Percentiles rank a stretch among this genome's conserved stretches.
Conservation (phyloP, 805 yeast genomes). For the Komagataella kurtzmanii region DNA sequence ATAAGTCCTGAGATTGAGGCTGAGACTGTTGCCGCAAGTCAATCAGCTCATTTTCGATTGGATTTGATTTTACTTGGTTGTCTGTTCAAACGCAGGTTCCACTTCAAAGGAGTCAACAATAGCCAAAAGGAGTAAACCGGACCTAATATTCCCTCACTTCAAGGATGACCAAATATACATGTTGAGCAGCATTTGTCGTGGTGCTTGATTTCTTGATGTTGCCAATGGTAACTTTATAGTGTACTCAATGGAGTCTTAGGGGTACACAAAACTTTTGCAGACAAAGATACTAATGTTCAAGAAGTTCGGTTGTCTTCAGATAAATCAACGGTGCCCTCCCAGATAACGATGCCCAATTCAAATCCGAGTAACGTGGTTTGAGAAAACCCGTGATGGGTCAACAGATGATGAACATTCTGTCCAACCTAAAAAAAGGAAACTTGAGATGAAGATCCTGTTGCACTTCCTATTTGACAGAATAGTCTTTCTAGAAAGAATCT, state of each 20-base stretch:
- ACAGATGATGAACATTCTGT: conserved; percentile 29
- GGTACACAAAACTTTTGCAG: conserved; percentile 13
- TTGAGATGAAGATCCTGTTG: conserved; percentile 46
- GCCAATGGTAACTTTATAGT: conserved; percentile 41
- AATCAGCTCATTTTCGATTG: not conserved
- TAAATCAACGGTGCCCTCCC: conserved; percentile 12
- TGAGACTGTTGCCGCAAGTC: not conserved
- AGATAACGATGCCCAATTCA: conserved; percentile 13
- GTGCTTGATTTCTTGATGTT: too few relatives aligned
- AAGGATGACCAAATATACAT: conserved; percentile 7
- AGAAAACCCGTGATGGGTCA: conserved; percentile 11
- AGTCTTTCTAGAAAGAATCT: conserved; percentile 32
- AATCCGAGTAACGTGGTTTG: conserved; percentile 26
- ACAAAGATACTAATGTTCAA: conserved; percentile 20
- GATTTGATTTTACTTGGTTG: not conserved
- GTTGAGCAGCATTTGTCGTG: conserved; percentile 14
- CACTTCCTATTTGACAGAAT: conserved; percentile 31
- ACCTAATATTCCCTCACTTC: conserved; percentile 9
- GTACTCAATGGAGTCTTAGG: conserved; percentile 31
- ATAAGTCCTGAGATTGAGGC: not conserved
- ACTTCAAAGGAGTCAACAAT: conserved; percentile 2
- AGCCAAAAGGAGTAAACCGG: conserved; percentile 15
- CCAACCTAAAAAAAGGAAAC: conserved; percentile 41
- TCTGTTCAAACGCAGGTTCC: not conserved
- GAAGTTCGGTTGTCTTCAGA: conserved; percentile 23